These are phyloP conservation scores for Scleromitrula shiraiana DNA, from an alignment of 2,329 filamentous ascomycete genomes.

Conservation along the genomic window DNA sequence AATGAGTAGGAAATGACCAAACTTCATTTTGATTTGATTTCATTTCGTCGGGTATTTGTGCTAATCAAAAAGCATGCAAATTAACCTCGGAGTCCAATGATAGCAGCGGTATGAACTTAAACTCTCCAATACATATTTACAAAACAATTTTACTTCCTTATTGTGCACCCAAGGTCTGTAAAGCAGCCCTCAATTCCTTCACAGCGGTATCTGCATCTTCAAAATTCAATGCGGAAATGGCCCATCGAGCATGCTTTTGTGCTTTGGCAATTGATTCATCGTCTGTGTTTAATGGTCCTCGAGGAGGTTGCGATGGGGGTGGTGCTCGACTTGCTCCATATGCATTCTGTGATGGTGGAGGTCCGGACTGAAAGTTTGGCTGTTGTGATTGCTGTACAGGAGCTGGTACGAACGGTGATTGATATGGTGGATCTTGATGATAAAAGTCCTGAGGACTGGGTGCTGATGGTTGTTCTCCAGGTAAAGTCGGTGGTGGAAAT, in stretches of 20 bases:
- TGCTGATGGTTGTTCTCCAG: conserved; percentile 6
- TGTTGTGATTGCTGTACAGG: conserved; percentile 11
- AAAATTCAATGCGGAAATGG: conserved; percentile 92
- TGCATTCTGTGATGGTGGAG: conserved; percentile 13
- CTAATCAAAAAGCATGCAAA: too few species aligned
- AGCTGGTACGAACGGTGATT: conserved; percentile 26
- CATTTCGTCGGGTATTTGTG: too few species aligned
- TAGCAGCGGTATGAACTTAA: too few species aligned
- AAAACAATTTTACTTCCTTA: too few species aligned
- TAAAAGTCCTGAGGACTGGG: conserved; percentile 33
- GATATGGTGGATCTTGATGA: conserved; percentile 16
- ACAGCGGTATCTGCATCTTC: conserved; percentile 90
- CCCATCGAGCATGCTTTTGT: conserved; percentile 95
- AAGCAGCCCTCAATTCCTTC: conserved; percentile 69
- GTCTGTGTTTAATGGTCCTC: conserved; percentile 47
- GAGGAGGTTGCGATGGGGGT: conserved; percentile 14
- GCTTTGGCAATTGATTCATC: conserved; percentile 66
- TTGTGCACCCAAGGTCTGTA: conserved; percentile 36
- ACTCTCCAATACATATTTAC: too few species aligned
- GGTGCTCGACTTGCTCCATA: too few species aligned
- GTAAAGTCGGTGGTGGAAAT: conserved; percentile 27
- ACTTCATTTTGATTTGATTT: too few species aligned
- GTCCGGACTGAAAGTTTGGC: conserved; percentile 6
- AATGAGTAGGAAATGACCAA: too few species aligned
- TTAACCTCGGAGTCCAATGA: too few species aligned